A percentile compares a stretch with the other conserved stretches of the same genome.
Evolutionary conservation across 2,329 filamentous ascomycete genomes (phyloP).

Genomic region (Phyllosticta ampelicida): DNA sequence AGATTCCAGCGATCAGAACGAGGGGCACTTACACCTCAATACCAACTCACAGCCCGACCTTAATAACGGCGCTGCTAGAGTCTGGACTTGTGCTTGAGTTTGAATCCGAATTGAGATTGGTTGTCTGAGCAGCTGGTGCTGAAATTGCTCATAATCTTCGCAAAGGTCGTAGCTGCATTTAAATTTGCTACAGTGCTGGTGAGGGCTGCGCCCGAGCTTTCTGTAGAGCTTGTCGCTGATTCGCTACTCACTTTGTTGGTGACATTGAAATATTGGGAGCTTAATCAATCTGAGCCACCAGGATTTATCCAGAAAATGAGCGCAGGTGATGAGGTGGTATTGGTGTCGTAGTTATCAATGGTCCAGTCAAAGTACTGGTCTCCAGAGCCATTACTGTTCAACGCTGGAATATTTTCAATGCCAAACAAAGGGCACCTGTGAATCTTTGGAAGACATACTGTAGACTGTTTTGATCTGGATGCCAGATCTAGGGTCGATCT

Average conservation of each 20-base stretch:
- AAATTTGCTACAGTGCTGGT: not conserved
- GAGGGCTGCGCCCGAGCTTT: not conserved
- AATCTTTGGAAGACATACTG: not conserved
- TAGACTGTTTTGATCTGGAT: not conserved
- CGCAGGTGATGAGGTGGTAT: not conserved
- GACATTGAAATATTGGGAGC: slow-evolving; percentile 4
- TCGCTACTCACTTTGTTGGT: not conserved
- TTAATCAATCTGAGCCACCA: not conserved
- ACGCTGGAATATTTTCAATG: not conserved
- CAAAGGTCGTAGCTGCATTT: not conserved
- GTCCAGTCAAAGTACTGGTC: slow-evolving; percentile 2
- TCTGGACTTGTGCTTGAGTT: not conserved
- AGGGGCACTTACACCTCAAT: not conserved
- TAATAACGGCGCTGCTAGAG: not conserved
- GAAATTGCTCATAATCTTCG: not conserved
- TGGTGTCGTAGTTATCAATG: not conserved
- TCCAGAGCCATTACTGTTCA: not conserved
- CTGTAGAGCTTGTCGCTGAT: not conserved
- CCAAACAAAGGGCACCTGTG: not conserved
- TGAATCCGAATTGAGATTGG: not conserved
- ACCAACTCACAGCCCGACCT: not conserved
- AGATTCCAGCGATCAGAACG: slow-evolving; percentile 2
- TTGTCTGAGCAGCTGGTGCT: not conserved
- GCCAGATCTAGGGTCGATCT: not conserved
- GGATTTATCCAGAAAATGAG: slow-evolving; percentile 1